Evolutionary conservation across 768 basidiomycete species (phyloP), one percentile per base, ranked within the genome.

Genomic region (Albatrellus ellisii): DNA sequence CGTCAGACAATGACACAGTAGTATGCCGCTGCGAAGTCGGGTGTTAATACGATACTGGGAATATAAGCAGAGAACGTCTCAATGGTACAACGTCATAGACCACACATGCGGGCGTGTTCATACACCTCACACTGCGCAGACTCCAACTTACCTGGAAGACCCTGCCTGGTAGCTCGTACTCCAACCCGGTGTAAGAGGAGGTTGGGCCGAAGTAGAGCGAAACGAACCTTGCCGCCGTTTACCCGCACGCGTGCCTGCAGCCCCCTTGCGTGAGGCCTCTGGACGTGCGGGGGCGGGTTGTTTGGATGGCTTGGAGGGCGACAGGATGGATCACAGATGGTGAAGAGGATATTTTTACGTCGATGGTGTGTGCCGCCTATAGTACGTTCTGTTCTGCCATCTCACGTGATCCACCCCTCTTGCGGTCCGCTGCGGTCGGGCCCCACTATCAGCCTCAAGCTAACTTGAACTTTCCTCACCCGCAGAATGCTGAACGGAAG

Each of bases 141-240:
- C 18, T 12, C 18, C n/a, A 29, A 52, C 72, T 47, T 52, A 81
- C 83, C 80, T 75, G 8, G 84, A 87, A 26, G 84, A 84, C 34
- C 86, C 86, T 22, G 79, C 86, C 45, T 86, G 80, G 60, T 89
- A 89, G 50, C 85, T 88, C 10, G 85, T 87, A 54, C 83, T 89
- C 77, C 85, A 75, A 50, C 78, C 85, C 50, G 76, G 54, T 45
- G 59, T 59, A 44, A 61, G 58, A 29, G 50, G 48, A 22, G 56
- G 46, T 18, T 55, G 58, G 14, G 45, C 27, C 34, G 40, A 40
- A 28, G 31, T 44, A 21, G 52, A 42, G 22, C 51, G 51, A 45
- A 56, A 46, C 22, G 58, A 52, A 29, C 49, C 55, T 3, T 48
- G 51, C 27, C 51, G 57, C 33, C 57, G 55, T 46, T 36, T 52